Percentiles rank a stretch among this genome's conserved stretches.
These are phyloP conservation scores for Pythium grandisporangium DNA, from an alignment of 352 stramenopile species.

Conservation along the genomic window DNA sequence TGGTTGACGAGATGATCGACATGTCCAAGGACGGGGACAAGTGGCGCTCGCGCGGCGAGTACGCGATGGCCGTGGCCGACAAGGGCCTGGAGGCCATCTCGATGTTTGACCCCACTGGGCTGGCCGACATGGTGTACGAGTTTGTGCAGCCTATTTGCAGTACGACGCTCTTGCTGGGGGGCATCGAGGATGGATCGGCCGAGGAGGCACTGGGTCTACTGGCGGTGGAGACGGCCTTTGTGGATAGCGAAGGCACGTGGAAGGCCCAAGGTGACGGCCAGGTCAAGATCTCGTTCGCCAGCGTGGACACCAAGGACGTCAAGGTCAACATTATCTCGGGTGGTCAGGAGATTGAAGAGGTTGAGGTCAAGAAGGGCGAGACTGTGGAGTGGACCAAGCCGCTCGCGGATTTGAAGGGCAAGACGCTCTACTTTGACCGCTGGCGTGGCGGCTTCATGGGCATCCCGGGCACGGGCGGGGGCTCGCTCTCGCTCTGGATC, in stretches of 20 bases:
- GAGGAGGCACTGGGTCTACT: slow-evolving; percentile 31
- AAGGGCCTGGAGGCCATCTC: slow-evolving; percentile 29
- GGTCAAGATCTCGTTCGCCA: slow-evolving; percentile 30
- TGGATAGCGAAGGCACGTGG: slow-evolving; percentile 27
- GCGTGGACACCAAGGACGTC: slow-evolving; percentile 33
- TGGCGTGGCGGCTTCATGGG: slow-evolving; percentile 47
- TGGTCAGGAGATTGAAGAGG: slow-evolving; percentile 29
- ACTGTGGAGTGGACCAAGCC: slow-evolving; percentile 26
- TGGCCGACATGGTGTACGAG: slow-evolving; percentile 26
- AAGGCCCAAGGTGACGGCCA: slow-evolving; percentile 26
- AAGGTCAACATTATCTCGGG: slow-evolving; percentile 40
- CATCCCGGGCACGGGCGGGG: slow-evolving; percentile 42
- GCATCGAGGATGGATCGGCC: slow-evolving; percentile 34
- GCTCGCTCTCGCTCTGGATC: slow-evolving; percentile 54
- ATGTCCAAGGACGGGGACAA: neutral
- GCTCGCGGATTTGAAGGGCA: slow-evolving; percentile 25
- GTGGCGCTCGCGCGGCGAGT: slow-evolving; percentile 3
- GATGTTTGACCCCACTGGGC: slow-evolving; percentile 32
- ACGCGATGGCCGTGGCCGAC: slow-evolving; percentile 25
- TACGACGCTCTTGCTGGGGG: slow-evolving; percentile 29
- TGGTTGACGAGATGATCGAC: slow-evolving; percentile 1
- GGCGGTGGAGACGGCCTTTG: slow-evolving; percentile 31
- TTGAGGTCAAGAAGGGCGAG: slow-evolving; percentile 21
- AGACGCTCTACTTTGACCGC: slow-evolving; percentile 50
- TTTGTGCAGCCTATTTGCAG: slow-evolving; percentile 49